Conservation (phyloP, 768 basidiomycete species). For the Paxillus involutus region DNA sequence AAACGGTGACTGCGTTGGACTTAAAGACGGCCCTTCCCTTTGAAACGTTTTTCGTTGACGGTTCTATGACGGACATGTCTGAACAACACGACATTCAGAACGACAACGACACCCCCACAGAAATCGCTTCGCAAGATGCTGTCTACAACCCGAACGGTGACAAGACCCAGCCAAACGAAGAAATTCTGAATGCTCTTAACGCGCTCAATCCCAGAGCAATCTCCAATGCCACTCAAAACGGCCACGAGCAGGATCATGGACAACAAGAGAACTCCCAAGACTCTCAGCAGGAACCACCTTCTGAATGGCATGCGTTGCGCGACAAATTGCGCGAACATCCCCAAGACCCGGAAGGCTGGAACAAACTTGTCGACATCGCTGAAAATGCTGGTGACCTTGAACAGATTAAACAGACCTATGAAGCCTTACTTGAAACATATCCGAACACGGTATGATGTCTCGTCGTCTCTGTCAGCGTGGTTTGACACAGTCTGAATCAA, state of each 20-base stretch:
- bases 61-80: slow-evolving; percentile 35
- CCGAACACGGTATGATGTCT: slow-evolving; percentile 83
- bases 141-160: slow-evolving; percentile 26
- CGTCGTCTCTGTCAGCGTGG: slow-evolving; percentile 20
- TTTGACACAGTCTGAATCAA: slow-evolving; percentile 35
- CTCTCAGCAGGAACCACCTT: slow-evolving; percentile 38
- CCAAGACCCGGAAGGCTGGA: slow-evolving; percentile 77
- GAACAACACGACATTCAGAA: slow-evolving; percentile 32
- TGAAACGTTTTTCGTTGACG: slow-evolving; percentile 29
- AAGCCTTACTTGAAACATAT: slow-evolving; percentile 78
- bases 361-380: slow-evolving; percentile 73
- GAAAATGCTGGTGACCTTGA: slow-evolving; percentile 77
- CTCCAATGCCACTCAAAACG: slow-evolving; percentile 25
- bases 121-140: slow-evolving; percentile 24
- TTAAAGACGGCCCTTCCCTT: slow-evolving; percentile 14
- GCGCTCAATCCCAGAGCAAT: slow-evolving; percentile 32
- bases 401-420: slow-evolving; percentile 79
- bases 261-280: slow-evolving; percentile 25
- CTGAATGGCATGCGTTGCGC: slow-evolving; percentile 68
- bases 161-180: slow-evolving; percentile 36
- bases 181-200: slow-evolving; percentile 36
- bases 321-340: slow-evolving; percentile 64
- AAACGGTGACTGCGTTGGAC: slow-evolving; percentile 14
- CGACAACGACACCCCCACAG: slow-evolving; percentile 26
- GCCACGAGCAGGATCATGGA: slow-evolving; percentile 21